Percentiles rank a stretch among this genome's conserved stretches.
Conservation (phyloP, 2,329 filamentous ascomycete species). For the Capronia epimyces region DNA sequence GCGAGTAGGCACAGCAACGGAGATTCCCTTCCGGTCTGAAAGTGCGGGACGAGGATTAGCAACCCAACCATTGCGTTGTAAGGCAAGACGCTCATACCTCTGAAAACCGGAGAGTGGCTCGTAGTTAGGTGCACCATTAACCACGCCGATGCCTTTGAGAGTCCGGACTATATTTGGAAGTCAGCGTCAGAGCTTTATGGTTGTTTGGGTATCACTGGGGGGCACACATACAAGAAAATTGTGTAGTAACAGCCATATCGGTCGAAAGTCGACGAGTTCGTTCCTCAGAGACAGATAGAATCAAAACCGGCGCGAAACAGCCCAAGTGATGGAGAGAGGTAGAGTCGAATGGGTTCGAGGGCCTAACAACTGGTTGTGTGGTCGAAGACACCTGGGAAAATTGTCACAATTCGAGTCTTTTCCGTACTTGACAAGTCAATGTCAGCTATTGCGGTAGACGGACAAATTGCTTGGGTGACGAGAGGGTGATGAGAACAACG, state of each 20-base stretch:
- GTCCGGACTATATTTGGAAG: conserved; percentile 63
- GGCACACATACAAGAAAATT: conserved; percentile 69
- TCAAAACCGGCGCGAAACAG: not conserved
- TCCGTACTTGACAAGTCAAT: conserved; percentile 49
- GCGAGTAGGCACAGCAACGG: conserved; percentile 91
- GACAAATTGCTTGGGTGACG: conserved; percentile 29
- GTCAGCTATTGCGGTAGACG: conserved; percentile 39
- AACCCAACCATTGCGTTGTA: not conserved
- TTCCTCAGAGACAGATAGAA: not conserved
- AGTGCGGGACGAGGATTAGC: conserved; percentile 10
- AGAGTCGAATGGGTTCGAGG: conserved; percentile 1
- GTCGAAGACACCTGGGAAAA: conserved; percentile 11
- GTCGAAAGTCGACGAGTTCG: not conserved
- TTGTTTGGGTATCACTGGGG: not conserved
- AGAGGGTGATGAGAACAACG: conserved; percentile 21
- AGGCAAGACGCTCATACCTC: conserved; percentile 39
- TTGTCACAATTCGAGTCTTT: conserved; percentile 34
- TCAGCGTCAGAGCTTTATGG: conserved; percentile 9
- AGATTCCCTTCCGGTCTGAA: conserved; percentile 83
- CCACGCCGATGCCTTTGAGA: conserved; percentile 89
- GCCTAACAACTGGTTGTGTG: not conserved
- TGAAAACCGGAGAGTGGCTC: conserved; percentile 73
- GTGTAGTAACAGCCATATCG: conserved; percentile 79
- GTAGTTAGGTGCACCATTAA: conserved; percentile 87
- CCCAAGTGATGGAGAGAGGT: not conserved